phyloP scores from a whole-genome alignment of 306 rosid species.

The Hylodesmum podocarpum region DNA sequence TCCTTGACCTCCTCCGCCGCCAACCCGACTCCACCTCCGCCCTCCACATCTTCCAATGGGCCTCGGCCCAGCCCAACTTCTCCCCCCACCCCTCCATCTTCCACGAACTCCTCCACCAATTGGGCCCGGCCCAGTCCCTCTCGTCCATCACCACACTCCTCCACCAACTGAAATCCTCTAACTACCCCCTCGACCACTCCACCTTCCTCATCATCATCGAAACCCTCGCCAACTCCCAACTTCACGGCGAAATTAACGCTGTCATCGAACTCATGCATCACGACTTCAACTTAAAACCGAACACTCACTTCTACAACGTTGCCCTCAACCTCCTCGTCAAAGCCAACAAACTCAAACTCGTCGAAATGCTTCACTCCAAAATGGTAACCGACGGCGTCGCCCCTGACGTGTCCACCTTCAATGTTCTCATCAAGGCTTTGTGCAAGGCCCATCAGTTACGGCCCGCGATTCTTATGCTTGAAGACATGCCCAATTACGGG shows the following conservation, averaged over 20 bases:
- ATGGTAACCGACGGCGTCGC: conserved; percentile 53
- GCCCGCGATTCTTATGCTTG: conserved; percentile 83
- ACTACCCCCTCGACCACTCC: conserved; percentile 34
- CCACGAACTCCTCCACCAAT: conserved; percentile 60
- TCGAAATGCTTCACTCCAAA: conserved; percentile 56
- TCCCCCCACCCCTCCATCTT: conserved; percentile 44
- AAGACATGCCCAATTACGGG: conserved; percentile 65
- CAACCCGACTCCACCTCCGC: conserved; percentile 69
- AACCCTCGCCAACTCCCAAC: conserved; percentile 46
- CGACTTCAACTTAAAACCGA: conserved; percentile 55
- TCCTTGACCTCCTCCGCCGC: conserved; percentile 66
- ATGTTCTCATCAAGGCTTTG: conserved; percentile 76
- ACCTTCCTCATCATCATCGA: conserved; percentile 54
- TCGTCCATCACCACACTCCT: conserved; percentile 53
- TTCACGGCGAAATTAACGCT: conserved; percentile 48
- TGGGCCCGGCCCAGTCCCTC: conserved; percentile 50
- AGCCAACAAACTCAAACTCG: conserved; percentile 64
- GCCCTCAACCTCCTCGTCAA: conserved; percentile 67
- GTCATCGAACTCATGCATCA: conserved; percentile 50
- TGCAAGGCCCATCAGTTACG: conserved; percentile 85
- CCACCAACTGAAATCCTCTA: conserved; percentile 43
- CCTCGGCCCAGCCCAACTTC: conserved; percentile 72
- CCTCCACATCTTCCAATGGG: conserved; percentile 66
- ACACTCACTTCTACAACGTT: conserved; percentile 63
- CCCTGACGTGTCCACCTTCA: conserved; percentile 73